Conservation (phyloP, 257 asterid species). For the Parsonsia alboflavescens region DNA sequence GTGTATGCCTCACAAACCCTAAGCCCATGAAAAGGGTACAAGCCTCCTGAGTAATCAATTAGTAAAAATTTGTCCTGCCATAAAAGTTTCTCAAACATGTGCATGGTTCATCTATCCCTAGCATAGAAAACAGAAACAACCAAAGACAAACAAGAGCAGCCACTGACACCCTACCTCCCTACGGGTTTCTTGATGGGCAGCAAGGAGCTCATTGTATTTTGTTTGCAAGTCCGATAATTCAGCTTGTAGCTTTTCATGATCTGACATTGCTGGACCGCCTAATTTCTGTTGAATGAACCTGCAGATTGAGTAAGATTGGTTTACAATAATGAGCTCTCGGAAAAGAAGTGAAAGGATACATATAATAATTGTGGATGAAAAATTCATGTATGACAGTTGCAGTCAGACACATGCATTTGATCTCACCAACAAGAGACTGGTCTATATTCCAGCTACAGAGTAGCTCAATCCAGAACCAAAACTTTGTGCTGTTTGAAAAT, state of each 20-base stretch:
- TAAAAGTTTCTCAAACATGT: neutral
- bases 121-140: slow-evolving; percentile 1
- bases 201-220: slow-evolving; percentile 55
- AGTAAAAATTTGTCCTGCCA: neutral
- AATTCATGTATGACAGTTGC: neutral
- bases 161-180: slow-evolving; percentile 46
- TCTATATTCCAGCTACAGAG: too few relatives aligned
- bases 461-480: neutral
- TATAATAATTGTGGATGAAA: neutral
- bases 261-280: slow-evolving; percentile 81
- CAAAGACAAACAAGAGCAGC: neutral
- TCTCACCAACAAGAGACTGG: neutral
- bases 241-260: slow-evolving; percentile 75
- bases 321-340: neutral
- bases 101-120: neutral
- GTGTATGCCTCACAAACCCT: neutral
- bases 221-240: slow-evolving; percentile 63
- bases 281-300: slow-evolving; percentile 87
- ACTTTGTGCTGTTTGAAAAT: neutral
- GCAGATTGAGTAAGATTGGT: slow-evolving; percentile 10
- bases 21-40: neutral
- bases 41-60: neutral
- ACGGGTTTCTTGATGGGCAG: slow-evolving; percentile 63
- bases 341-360: neutral
- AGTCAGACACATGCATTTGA: neutral